Evolutionary conservation across 2,329 filamentous ascomycete genomes (phyloP).

Genomic region (Cryphonectria naterciae): DNA sequence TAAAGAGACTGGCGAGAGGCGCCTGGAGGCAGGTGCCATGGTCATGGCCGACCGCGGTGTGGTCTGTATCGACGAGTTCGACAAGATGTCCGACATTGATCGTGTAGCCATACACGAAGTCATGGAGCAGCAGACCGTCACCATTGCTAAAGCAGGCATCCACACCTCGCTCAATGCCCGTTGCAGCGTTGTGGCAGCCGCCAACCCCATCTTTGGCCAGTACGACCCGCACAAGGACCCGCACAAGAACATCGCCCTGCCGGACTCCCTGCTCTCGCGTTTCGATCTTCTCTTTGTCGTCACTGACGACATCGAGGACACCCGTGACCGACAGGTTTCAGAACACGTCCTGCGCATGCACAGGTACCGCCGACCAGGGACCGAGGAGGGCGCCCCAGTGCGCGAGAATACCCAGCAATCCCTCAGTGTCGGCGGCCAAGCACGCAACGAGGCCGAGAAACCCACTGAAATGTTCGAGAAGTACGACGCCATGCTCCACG

Average conservation of each 20-base stretch:
- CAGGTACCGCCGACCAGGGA: constrained; percentile 87
- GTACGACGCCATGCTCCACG: constrained; percentile 93
- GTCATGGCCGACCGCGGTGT: constrained; percentile 96
- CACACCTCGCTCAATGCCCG: constrained; percentile 96
- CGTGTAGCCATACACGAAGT: constrained; percentile 99
- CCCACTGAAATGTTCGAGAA: constrained; percentile 94
- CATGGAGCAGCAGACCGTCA: constrained; percentile 99
- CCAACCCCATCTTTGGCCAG: constrained; percentile 97
- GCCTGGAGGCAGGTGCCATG: constrained; percentile 97
- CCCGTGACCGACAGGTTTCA: constrained; percentile 85
- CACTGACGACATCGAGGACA: constrained; percentile 96
- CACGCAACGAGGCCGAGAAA: constrained; percentile 70
- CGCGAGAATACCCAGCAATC: constrained; percentile 84
- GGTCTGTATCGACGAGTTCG: constrained; percentile 98
- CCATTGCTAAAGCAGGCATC: constrained; percentile 97
- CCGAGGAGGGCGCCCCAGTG: constrained; percentile 91
- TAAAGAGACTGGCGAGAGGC: constrained; percentile 94
- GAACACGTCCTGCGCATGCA: constrained; percentile 99
- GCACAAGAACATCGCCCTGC: constrained; percentile 96
- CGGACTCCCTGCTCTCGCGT: constrained; percentile 94
- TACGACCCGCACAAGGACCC: constrained; percentile 99
- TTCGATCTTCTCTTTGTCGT: constrained; percentile 98
- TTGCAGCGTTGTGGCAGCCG: constrained; percentile 94
- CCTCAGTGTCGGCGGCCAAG: constrained; percentile 84
- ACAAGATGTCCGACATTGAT: constrained; percentile 99